These are phyloP conservation scores for Microstroma glucosiphilum DNA, from an alignment of 1,284 basidiomycete species.

Conservation along the genomic window DNA sequence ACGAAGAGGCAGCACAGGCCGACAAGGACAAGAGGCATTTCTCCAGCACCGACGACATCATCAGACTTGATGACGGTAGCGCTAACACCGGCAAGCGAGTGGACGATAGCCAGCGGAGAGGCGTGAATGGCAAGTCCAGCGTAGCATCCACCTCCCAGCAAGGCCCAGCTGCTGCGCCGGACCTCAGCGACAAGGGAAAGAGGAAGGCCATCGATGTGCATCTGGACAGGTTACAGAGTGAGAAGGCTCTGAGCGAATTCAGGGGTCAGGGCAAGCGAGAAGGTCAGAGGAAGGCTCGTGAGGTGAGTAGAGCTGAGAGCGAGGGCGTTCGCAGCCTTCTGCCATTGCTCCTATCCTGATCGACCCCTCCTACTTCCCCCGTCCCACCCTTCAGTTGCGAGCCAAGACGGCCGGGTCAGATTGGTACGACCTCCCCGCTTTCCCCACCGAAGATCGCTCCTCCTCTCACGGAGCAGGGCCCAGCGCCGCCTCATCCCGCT, in stretches of 20 bases:
- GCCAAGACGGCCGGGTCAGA: conserved; percentile 62
- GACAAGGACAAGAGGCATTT: background rate
- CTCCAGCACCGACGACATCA: background rate
- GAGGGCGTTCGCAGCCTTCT: background rate
- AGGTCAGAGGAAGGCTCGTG: background rate
- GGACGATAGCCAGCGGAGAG: background rate
- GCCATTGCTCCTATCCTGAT: background rate
- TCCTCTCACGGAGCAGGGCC: conserved; percentile 19
- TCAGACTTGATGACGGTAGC: background rate
- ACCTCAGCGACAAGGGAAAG: background rate
- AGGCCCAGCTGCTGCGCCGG: background rate
- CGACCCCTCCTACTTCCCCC: background rate
- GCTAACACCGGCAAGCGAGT: background rate
- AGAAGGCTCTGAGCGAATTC: background rate
- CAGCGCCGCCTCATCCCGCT: conserved; percentile 21
- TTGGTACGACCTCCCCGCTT: conserved; percentile 89
- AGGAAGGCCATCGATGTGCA: background rate
- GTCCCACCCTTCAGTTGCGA: background rate
- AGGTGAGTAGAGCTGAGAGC: conserved; percentile 1
- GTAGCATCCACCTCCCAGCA: background rate
- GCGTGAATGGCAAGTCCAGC: background rate
- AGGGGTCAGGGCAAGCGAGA: background rate
- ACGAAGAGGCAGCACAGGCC: background rate
- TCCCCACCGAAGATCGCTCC: conserved; percentile 53
- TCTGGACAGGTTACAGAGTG: background rate